Conservation (phyloP, 371 early-diverging fungal species). For the Haplosporangium sp. region DNA sequence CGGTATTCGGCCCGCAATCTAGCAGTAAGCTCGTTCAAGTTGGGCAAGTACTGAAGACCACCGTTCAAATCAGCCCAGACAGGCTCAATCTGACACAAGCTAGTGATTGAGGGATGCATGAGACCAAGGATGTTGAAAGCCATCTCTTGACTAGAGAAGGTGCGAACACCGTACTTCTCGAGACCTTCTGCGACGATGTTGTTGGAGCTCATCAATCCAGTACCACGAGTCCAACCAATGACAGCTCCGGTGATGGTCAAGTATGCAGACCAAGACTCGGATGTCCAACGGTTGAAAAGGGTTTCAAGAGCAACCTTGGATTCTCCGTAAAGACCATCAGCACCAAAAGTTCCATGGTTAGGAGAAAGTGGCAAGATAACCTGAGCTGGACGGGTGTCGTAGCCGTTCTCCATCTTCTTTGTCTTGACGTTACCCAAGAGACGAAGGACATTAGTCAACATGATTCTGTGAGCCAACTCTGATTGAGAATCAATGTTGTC, state of each 20-base stretch:
- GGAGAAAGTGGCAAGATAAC: slow-evolving; percentile 94
- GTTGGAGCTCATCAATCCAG: slow-evolving; percentile 94
- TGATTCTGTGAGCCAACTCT: slow-evolving; percentile 93
- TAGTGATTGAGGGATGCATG: slow-evolving; percentile 87
- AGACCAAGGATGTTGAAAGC: slow-evolving; percentile 94
- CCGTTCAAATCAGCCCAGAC: slow-evolving; percentile 96
- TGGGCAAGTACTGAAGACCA: slow-evolving; percentile 87
- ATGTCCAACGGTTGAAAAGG: slow-evolving; percentile 91
- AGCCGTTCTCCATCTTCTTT: slow-evolving; percentile 84
- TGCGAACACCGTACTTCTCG: slow-evolving; percentile 91
- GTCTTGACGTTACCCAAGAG: slow-evolving; percentile 86
- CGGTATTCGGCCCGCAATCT: slow-evolving; percentile 82
- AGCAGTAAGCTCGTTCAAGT: slow-evolving; percentile 81
- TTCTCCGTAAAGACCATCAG: slow-evolving; percentile 94
- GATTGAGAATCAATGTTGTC: slow-evolving; percentile 86
- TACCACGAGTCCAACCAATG: slow-evolving; percentile 98
- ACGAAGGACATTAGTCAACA: slow-evolving; percentile 91
- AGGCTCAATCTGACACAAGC: slow-evolving; percentile 84
- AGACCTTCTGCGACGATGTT: slow-evolving; percentile 94
- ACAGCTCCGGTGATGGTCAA: slow-evolving; percentile 92
- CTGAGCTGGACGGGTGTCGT: slow-evolving; percentile 90
- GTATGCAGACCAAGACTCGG: slow-evolving; percentile 93
- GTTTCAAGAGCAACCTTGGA: slow-evolving; percentile 95
- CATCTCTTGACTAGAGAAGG: slow-evolving; percentile 95
- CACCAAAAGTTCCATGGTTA: slow-evolving; percentile 96